Base-by-base conservation (phyloP, 768 basidiomycete genomes). In the Jaapia argillacea region DNA sequence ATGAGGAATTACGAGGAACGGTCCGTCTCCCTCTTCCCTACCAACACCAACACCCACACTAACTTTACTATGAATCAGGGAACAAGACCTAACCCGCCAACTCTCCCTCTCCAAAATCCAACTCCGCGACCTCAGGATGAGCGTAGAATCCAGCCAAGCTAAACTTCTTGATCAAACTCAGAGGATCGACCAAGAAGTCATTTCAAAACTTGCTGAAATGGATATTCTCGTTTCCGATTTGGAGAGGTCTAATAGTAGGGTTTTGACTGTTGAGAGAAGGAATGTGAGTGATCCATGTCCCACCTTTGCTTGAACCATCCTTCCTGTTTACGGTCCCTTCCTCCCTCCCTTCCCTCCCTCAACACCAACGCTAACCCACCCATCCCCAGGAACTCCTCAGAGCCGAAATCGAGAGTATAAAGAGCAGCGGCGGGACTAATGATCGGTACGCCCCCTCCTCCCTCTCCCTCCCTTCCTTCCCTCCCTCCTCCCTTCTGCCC, bases 181-280 rank as follows among this genome's bases (percentile, higher is more conserved):
- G 57, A 77, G 89, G 40, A 20, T 48, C 91, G 91, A 98, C 59
- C 89, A 96, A 56, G 94, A 97, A 58, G 84, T 88, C 6, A 72
- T 91, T 4, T 77, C 90, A 2, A 86, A 91, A 50, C 74, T 97
- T 18, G 84, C 87, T 0, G 94, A 99, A 58, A 74, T 94, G 45
- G 96, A 99, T 56, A 86, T 97, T 80, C 79, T 97, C 52, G 84
- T 87, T 21, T 87, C 85, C 10, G 96, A 99, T 65, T 69, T 98
- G 33, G 90, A 93, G 53, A 76, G 91, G 14, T 92, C 96, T n/a
- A 98, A 93, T 54, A 86, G 80, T 54, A 80, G 94, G 14, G 86
- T 97, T 2, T 89, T 86, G 0, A 80, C 85, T 2, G 85, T 98
- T 27, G 94, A 98, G 62, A 75, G 92, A 48, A 75, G 96, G 41